Percentiles rank a stretch among this genome's conserved stretches.
phyloP scores from a whole-genome alignment of 164 flowering plant species.

The Umbilicus rupestris region DNA sequence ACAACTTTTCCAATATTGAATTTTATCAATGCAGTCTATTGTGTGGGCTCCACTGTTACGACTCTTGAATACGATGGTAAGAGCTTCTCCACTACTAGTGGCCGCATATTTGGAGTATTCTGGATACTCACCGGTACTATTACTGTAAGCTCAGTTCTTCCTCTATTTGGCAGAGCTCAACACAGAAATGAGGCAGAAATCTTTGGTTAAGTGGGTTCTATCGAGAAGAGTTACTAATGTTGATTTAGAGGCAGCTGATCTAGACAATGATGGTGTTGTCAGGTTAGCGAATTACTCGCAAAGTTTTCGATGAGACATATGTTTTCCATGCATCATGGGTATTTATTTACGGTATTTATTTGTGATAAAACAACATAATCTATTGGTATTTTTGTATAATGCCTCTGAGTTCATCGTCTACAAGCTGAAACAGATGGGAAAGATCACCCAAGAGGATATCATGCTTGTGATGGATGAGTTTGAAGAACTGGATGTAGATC shows the following conservation, averaged over 20 bases:
- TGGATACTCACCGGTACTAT: constrained; percentile 53
- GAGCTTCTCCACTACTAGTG: constrained; percentile 44
- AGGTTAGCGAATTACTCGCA: constrained; percentile 25
- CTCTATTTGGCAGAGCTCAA: constrained; percentile 42
- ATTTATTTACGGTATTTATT: too few relatives aligned
- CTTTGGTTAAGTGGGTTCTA: constrained; percentile 63
- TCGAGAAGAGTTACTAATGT: constrained; percentile 30
- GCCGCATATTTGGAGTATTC: constrained; percentile 47
- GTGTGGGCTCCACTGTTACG: constrained; percentile 75
- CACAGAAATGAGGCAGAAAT: constrained; percentile 41
- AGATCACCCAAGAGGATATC: constrained; percentile 69
- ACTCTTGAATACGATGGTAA: constrained; percentile 54
- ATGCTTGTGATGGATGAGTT: constrained; percentile 54
- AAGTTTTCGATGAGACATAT: not conserved
- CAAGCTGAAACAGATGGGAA: constrained; percentile 90
- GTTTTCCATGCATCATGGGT: not conserved
- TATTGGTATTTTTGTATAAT: constrained; percentile 20
- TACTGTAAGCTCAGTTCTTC: constrained; percentile 42
- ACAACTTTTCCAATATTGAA: constrained; percentile 27
- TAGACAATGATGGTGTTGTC: constrained; percentile 57
- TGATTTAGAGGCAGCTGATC: constrained; percentile 86
- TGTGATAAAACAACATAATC: too few relatives aligned
- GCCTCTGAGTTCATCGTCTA: constrained; percentile 64
- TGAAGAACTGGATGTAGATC: constrained; percentile 69
- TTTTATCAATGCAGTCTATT: constrained; percentile 71